Base-by-base conservation (phyloP, 225 moss, liverwort and hornwort genomes). In the Rhytidiadelphus loreus region DNA sequence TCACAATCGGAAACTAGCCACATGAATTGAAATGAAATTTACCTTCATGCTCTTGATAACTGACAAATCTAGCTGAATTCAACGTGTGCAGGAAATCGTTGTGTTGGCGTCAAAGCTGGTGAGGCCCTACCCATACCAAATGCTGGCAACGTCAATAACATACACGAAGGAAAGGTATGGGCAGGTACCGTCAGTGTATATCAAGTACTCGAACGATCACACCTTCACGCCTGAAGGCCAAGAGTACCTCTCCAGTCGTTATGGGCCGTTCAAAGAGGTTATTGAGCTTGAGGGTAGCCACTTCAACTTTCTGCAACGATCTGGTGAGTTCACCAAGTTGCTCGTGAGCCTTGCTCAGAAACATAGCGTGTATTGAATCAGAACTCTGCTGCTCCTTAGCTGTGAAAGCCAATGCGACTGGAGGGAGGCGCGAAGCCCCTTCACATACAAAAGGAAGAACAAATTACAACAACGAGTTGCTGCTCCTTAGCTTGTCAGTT, bases 221-320 rank as follows among this genome's bases (percentile, higher is more conserved):
- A 28, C 79, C 16, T 70, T 86, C 22, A 33, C 74, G 30, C 86
- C 86, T 8, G 63, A 13, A 65, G 56, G 52, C 25, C 88, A 90
- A 81, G 88, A 68, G 30, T 79, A 84, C 43, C 83, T 87, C 53
- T 12, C 77, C 23, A 83, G 43, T 59, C 52, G 43, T 7, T 87
- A 70, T 6, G 68, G 77, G 2, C 77, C 87, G 32, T 90, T 87
- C 68, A 77, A 71, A 63, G 90, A 87, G 84, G 26, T 71, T 16
- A 12, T 90, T 46, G 53, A 83, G 70, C 25, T 90, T 4, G 87
- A 87, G 29, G 87, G 90, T 22, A 62, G 83, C 37, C 87, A 90
- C 79, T 90, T 90, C 87, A 78, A 83, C 83, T 87, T 87, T 55
- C 79, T 87, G 87, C 35, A 56, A 73, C 63, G 80, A 62, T 62